These are phyloP conservation scores for Pythium diclinum DNA, from an alignment of 352 stramenopile genomes.

Conservation along the genomic window DNA sequence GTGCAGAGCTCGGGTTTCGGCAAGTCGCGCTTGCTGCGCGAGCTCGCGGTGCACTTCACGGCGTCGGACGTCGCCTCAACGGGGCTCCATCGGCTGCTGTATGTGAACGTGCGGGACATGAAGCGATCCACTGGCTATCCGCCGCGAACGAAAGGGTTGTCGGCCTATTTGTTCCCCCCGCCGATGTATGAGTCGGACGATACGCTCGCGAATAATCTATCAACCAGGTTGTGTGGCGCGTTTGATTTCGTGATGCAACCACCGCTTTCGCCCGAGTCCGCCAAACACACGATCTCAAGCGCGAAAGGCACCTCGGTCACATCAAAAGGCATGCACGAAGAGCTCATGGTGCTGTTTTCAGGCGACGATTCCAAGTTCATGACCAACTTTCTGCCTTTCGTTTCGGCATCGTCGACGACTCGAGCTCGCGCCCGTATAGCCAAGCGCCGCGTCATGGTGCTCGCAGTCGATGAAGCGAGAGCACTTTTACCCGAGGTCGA, in stretches of 20 bases:
- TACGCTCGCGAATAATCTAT: not conserved
- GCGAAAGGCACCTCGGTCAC: not conserved
- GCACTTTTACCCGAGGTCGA: not conserved
- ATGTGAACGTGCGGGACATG: not conserved
- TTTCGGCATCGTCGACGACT: not conserved
- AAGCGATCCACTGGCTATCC: not conserved
- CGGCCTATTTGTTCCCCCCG: not conserved
- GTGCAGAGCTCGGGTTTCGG: not conserved
- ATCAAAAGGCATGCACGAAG: not conserved
- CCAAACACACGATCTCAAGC: no score
- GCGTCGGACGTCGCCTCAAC: not conserved
- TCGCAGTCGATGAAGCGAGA: constrained; percentile 7
- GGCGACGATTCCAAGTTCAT: not conserved
- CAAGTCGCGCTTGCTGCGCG: not conserved
- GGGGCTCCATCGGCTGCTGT: not conserved
- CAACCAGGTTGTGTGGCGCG: not conserved
- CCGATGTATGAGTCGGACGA: not conserved
- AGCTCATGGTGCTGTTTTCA: not conserved
- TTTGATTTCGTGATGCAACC: not conserved
- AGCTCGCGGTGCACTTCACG: not conserved
- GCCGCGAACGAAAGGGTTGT: not conserved
- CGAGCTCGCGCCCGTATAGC: no score
- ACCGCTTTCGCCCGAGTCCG: no score
- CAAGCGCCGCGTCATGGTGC: not conserved
- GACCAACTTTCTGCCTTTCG: no score